A percentile compares a stretch with the other conserved stretches of the same genome.
Conservation (phyloP, 495 filamentous ascomycete genomes). For the Podospora conica region DNA sequence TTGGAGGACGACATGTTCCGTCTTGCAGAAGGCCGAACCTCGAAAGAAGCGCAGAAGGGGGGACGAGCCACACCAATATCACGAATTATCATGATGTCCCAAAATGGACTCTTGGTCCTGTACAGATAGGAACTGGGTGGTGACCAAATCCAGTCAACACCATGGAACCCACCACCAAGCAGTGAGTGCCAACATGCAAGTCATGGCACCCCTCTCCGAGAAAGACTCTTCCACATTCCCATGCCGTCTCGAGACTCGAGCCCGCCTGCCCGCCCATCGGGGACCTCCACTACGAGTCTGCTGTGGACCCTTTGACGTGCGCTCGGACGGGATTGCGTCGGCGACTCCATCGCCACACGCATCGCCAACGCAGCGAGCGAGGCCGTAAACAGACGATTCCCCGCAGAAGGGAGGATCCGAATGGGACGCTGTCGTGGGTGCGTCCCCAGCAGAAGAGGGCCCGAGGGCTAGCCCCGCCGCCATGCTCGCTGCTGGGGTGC, state of each 20-base stretch:
- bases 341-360: background rate
- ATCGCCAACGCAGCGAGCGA: background rate
- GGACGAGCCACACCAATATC: background rate
- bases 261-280: too few species aligned
- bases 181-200: too few species aligned
- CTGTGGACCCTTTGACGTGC: background rate
- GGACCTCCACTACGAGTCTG: background rate
- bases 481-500: background rate
- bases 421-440: background rate
- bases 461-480: background rate
- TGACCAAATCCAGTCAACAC: too few species aligned
- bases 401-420: constrained; percentile 4
- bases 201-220: background rate
- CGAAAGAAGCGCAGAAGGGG: background rate
- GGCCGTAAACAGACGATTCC: background rate
- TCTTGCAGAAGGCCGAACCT: background rate
- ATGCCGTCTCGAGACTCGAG: too few species aligned
- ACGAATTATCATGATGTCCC: background rate
- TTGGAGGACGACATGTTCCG: background rate
- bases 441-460: background rate
- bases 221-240: background rate
- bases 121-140: too few species aligned
- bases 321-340: constrained; percentile 5
- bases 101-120: background rate
- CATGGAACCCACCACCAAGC: too few species aligned